Percentiles rank a stretch among this genome's conserved stretches.
These are phyloP conservation scores for Cladosporium velox DNA, from an alignment of 2,329 filamentous ascomycete genomes.

Conservation along the genomic window DNA sequence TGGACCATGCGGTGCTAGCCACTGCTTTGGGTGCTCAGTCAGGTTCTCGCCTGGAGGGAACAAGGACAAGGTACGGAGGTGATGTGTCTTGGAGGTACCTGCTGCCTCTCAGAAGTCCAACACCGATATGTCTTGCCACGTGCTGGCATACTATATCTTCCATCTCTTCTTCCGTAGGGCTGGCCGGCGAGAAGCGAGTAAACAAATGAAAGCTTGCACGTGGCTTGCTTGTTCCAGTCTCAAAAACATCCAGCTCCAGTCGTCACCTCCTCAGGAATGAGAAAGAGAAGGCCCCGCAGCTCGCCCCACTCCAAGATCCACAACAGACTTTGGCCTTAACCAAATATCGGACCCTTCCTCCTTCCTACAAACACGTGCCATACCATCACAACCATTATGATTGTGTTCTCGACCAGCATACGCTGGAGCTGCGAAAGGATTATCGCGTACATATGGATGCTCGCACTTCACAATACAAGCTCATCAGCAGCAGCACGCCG, in stretches of 20 bases:
- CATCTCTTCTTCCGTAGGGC: not conserved
- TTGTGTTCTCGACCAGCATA: not conserved
- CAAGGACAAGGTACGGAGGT: too few species aligned
- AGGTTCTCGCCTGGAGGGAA: too few species aligned
- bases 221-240: not conserved
- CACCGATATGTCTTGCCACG: not conserved
- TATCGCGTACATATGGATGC: not conserved
- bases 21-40: too few species aligned
- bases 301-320: not conserved
- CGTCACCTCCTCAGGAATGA: not conserved
- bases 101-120: not conserved
- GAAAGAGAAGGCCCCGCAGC: not conserved
- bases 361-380: not conserved
- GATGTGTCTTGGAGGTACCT: too few species aligned
- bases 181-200: not conserved
- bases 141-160: not conserved
- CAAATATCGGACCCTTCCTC: not conserved
- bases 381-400: not conserved
- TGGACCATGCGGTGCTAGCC: too few species aligned
- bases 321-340: not conserved
- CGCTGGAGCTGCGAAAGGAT: not conserved
- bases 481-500: not conserved
- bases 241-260: not conserved
- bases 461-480: not conserved
- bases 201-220: not conserved